Conservation (phyloP, 495 filamentous ascomycete genomes). For the Aspergillus haitiensis region DNA sequence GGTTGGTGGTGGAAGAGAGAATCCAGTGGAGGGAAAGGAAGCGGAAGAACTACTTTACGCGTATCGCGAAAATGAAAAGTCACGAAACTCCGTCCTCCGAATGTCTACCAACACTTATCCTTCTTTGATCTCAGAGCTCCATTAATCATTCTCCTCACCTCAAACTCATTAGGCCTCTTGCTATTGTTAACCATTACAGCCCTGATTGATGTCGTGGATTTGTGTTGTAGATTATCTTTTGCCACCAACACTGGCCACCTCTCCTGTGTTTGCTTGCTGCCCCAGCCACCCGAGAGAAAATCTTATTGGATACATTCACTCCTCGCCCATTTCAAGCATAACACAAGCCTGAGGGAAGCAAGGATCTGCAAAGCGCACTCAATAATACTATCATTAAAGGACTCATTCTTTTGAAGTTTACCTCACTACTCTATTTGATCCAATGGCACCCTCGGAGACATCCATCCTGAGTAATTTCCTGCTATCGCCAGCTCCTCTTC, state of each 20-base stretch:
- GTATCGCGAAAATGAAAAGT: constrained; percentile 17
- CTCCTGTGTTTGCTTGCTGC: background rate
- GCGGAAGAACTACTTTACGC: constrained; percentile 23
- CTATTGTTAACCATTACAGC: background rate
- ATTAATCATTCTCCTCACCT: background rate
- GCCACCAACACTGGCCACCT: background rate
- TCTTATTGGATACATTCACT: background rate
- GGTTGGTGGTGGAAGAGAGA: constrained; percentile 10
- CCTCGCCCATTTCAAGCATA: background rate
- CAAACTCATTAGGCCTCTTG: background rate
- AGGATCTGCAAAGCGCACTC: background rate
- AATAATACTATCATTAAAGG: background rate
- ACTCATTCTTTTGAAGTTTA: background rate
- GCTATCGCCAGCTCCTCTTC: constrained; percentile 70
- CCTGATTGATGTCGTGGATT: background rate
- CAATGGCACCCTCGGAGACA: constrained; percentile 71
- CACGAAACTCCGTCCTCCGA: constrained; percentile 8
- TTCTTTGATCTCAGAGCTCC: background rate
- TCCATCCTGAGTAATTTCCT: constrained; percentile 76
- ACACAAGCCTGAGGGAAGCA: background rate
- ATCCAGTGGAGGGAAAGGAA: constrained; percentile 9
- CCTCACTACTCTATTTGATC: background rate
- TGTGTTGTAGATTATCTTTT: background rate
- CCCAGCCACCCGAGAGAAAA: constrained; percentile 2
- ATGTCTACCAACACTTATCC: constrained; percentile 1